Evolutionary conservation across 352 stramenopile genomes (phyloP), one percentile per base, ranked within the genome.

Genomic region (Plasmopara viticola): DNA sequence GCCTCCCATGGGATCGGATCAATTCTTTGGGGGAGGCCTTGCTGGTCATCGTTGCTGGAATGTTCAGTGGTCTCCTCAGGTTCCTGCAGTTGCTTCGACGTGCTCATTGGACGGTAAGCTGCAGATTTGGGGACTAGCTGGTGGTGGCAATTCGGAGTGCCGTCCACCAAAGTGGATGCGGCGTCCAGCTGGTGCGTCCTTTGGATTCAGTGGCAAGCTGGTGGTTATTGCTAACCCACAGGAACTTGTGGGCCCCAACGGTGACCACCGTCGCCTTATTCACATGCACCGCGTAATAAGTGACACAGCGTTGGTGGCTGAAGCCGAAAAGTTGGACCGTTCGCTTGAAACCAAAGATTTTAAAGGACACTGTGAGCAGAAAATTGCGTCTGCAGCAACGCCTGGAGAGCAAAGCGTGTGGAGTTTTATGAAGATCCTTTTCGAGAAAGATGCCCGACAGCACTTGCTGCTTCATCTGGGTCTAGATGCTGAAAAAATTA

Each of bases 101-200:
- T 98, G 92, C 62, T 97, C 92, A 14, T 86, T 99, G 43, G 96
- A 99, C 75, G 87, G 97, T 42, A 98, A 98, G 61, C 74, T 99
- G 33, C 90, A 99, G 70, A 78, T 97, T 15, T 97, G 78, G 76
- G 80, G 84, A 2, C 60, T 92, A 31, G 81, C 76, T n/a, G 78
- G 83, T 28, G 75, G 75, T 38, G 78, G 80, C 1, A 95, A 87
- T 44, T 69, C 81, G 41, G 79, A 71, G 33, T 85, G 86, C 42
- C 85, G 93, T 48, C 89, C 95, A 17, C 96, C 96, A 1, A 98
- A 97, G 64, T 99, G 96, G 96, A 92, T 96, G 60, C 83, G 81
- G 37, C 89, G 92, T 14, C 84, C 84, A 9, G 85, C 74, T 35
- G 87, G 87, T 42, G 95, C 96, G 6, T 90, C 88, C n/a, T 98